Percentiles rank a stretch among this genome's conserved stretches.
phyloP scores from a whole-genome alignment of 805 yeast species.

The Cyberlindnera mycetangii region DNA sequence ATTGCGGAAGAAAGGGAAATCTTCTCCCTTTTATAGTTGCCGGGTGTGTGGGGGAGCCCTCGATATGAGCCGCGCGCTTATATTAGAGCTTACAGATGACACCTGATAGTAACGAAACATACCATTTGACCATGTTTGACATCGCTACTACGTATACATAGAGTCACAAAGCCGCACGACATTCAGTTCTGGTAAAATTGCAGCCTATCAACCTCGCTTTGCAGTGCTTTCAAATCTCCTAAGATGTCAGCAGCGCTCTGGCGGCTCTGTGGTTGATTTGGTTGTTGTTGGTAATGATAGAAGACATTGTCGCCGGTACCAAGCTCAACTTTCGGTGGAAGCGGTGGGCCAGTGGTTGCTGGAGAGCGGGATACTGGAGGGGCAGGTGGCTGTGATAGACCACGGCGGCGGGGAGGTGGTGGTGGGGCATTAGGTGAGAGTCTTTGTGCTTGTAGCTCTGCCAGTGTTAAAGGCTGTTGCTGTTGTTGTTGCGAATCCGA shows the following conservation, averaged over 20 bases:
- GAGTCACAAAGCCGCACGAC: too few species aligned
- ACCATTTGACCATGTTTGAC: too few species aligned
- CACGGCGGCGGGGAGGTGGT: constrained; percentile 38
- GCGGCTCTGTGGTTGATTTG: constrained; percentile 17
- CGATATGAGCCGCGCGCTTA: too few species aligned
- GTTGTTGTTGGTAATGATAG: constrained; percentile 3
- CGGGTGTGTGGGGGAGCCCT: neutral
- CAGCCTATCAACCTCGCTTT: constrained; percentile 65
- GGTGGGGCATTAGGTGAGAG: constrained; percentile 26
- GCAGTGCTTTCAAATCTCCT: constrained; percentile 63
- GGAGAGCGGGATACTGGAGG: constrained; percentile 19
- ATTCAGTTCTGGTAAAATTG: constrained; percentile 4
- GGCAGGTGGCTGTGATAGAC: constrained; percentile 31
- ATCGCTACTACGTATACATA: too few species aligned
- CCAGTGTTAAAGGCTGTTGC: constrained; percentile 9
- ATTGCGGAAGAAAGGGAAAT: neutral
- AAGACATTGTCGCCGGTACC: neutral
- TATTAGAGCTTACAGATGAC: too few species aligned
- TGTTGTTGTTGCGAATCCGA: constrained; percentile 6
- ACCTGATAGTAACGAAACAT: too few species aligned
- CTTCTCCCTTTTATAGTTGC: neutral
- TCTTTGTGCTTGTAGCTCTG: constrained; percentile 9
- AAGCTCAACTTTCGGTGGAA: constrained; percentile 23
- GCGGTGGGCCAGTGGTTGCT: constrained; percentile 18
- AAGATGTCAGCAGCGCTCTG: constrained; percentile 45